Conservation (phyloP, 805 yeast species). For the Spathaspora girioi region DNA sequence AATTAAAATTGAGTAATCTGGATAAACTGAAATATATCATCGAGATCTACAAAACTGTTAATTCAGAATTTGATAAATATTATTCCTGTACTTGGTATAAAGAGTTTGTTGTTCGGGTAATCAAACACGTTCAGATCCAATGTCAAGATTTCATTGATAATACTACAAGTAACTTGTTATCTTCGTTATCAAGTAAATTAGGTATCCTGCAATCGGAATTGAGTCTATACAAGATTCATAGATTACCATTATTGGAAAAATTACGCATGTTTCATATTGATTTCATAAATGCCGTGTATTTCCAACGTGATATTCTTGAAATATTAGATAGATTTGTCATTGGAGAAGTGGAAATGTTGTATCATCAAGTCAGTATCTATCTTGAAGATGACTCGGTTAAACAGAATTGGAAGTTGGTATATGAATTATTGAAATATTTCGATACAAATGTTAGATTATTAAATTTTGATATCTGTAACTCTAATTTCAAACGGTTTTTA, state of each 20-base stretch:
- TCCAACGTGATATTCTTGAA: conserved; percentile 13
- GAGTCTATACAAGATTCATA: conserved; percentile 20
- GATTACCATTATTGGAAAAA: conserved; percentile 16
- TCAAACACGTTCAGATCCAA: conserved; percentile 19
- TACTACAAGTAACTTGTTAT: conserved; percentile 11
- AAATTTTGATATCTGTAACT: conserved; percentile 15
- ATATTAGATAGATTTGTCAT: conserved; percentile 22
- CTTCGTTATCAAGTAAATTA: conserved; percentile 19
- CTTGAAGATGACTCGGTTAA: conserved; percentile 15
- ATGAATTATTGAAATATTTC: conserved; percentile 19
- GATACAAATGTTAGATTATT: conserved; percentile 11
- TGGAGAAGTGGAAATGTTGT: conserved; percentile 19
- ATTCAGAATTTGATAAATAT: conserved; percentile 24
- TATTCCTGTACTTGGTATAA: conserved; percentile 19
- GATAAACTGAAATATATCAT: conserved; percentile 10
- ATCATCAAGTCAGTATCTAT: conserved; percentile 27
- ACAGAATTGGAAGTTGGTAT: conserved; percentile 27
- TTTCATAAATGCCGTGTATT: conserved; percentile 7
- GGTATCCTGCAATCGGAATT: conserved; percentile 24
- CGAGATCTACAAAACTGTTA: conserved; percentile 15
- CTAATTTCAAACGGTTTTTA: conserved; percentile 1
- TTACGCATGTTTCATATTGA: conserved; percentile 11
- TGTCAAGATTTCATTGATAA: conserved; percentile 12
- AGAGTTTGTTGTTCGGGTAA: conserved; percentile 26
- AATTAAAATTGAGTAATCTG: background rate